A percentile compares a stretch with the other conserved stretches of the same genome.
Conservation (phyloP, 2,329 filamentous ascomycete species). For the Colletotrichum aenigma region DNA sequence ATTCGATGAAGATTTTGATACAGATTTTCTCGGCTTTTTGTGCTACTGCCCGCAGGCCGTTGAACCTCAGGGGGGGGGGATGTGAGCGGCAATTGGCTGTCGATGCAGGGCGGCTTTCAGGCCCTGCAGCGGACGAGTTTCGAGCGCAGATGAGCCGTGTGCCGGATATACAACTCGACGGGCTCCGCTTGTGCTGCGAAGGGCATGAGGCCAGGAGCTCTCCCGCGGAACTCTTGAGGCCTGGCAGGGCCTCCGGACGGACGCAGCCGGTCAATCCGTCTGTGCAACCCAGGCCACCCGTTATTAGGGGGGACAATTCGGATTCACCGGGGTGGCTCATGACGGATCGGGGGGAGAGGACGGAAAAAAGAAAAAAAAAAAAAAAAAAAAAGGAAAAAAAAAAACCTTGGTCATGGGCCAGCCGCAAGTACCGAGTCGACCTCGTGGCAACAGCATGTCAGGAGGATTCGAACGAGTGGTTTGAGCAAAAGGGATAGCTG, state of each 20-base stretch:
- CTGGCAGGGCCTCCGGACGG: neutral
- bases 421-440: neutral
- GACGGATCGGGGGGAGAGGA: neutral
- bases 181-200: neutral
- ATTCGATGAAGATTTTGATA: neutral
- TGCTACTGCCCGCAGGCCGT: neutral
- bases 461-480: neutral
- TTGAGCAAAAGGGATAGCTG: neutral
- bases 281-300: neutral
- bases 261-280: neutral
- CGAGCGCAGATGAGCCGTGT: conserved; percentile 13
- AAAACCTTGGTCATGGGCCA: neutral
- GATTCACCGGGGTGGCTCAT: conserved; percentile 3
- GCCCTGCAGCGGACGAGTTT: neutral
- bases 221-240: neutral
- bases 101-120: neutral
- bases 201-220: neutral
- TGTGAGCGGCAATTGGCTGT: neutral
- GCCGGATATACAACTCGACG: conserved; percentile 1
- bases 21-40: neutral
- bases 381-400: neutral
- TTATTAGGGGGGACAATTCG: neutral
- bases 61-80: neutral
- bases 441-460: neutral
- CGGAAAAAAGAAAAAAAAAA: neutral